These are phyloP conservation scores for Piromyces sp. DNA, from an alignment of 192 early-diverging fungal species.

Conservation along the genomic window DNA sequence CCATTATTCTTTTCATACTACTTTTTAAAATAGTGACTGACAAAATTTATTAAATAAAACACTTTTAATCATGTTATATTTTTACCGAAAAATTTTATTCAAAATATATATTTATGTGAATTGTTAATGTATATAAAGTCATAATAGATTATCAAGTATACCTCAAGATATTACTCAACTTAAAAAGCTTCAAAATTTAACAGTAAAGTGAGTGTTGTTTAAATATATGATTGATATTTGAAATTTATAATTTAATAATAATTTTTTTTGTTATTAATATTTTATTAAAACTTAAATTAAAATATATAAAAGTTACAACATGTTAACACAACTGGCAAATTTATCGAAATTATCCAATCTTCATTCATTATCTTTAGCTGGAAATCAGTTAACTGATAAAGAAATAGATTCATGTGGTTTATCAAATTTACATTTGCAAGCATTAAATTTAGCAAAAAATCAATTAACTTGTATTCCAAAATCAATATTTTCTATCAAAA, in stretches of 20 bases:
- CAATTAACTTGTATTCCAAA: not conserved
- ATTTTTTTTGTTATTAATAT: too few relatives aligned
- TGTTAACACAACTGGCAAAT: not conserved
- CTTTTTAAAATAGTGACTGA: too few relatives aligned
- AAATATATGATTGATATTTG: too few relatives aligned
- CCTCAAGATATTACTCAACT: not conserved
- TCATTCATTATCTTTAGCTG: not conserved
- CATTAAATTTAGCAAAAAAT: not conserved
- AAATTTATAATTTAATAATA: too few relatives aligned
- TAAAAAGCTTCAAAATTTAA: not conserved
- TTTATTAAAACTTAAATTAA: too few relatives aligned
- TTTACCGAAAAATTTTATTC: too few relatives aligned
- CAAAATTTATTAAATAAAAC: too few relatives aligned
- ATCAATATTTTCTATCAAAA: not conserved
- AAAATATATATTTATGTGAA: too few relatives aligned
- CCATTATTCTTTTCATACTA: too few relatives aligned
- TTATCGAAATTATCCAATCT: not conserved
- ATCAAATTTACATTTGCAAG: not conserved
- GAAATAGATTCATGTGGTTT: not conserved
- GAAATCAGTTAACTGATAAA: not conserved
- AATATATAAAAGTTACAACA: not conserved
- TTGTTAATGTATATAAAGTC: not conserved
- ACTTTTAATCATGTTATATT: too few relatives aligned
- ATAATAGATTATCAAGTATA: not conserved
- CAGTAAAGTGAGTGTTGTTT: not conserved